These are phyloP conservation scores for Diaporthe australafricana DNA, from an alignment of 2,329 filamentous ascomycete genomes.

Conservation along the genomic window DNA sequence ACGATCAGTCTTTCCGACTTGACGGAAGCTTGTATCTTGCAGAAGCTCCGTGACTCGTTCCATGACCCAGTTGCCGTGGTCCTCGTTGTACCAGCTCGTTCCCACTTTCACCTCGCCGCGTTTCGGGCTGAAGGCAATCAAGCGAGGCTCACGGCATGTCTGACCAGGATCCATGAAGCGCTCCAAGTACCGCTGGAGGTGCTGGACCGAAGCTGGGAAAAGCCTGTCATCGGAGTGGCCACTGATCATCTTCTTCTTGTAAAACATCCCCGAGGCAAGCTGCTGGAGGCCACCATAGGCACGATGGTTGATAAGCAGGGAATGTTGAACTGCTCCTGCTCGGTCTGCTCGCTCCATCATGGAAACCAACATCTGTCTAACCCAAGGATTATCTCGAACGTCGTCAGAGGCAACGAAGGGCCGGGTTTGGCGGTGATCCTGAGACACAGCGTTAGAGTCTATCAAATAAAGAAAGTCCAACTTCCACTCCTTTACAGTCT, in stretches of 20 bases:
- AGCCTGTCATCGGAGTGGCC: constrained; percentile 37
- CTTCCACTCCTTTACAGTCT: constrained; percentile 53
- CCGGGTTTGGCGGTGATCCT: constrained; percentile 40
- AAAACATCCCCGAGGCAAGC: constrained; percentile 56
- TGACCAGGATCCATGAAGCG: constrained; percentile 32
- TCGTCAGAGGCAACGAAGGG: constrained; percentile 46
- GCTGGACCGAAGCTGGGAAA: constrained; percentile 35
- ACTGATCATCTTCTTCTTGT: constrained; percentile 52
- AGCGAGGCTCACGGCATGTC: constrained; percentile 48
- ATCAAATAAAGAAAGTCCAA: constrained; percentile 35
- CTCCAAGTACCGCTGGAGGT: constrained; percentile 40
- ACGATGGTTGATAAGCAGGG: constrained; percentile 46
- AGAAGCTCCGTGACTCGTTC: constrained; percentile 47
- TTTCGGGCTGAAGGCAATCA: constrained; percentile 43
- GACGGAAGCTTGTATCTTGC: constrained; percentile 45
- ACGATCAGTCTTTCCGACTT: constrained; percentile 40
- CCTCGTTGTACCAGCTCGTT: constrained; percentile 52
- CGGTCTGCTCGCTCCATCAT: constrained; percentile 44
- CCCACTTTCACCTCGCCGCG: constrained; percentile 40
- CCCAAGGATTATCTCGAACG: constrained; percentile 35
- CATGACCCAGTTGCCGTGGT: constrained; percentile 50
- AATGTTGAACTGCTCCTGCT: constrained; percentile 39
- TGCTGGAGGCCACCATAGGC: constrained; percentile 48
- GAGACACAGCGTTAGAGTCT: constrained; percentile 41
- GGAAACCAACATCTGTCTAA: constrained; percentile 41